Evolutionary conservation across 2,329 filamentous ascomycete species (phyloP).

Genomic region (Cladosporium cucumerinum): DNA sequence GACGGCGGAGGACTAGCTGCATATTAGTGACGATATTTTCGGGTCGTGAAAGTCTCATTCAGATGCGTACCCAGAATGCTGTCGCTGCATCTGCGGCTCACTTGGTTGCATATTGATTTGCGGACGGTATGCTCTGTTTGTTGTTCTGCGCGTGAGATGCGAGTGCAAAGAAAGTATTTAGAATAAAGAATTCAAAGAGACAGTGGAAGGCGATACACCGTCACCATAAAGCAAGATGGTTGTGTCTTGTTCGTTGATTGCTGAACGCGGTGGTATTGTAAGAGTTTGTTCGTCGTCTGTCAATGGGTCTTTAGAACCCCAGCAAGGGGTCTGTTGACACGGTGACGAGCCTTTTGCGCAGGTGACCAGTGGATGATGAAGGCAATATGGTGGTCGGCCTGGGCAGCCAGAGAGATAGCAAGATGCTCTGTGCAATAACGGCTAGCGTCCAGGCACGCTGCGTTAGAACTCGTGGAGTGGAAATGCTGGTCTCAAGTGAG

Average conservation of each 20-base stretch:
- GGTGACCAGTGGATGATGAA: conserved; percentile 7
- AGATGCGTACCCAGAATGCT: conserved; percentile 9
- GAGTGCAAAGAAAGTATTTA: conserved; percentile 5
- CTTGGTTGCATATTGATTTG: conserved; percentile 5
- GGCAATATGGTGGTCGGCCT: conserved; percentile 8
- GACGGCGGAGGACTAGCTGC: conserved; percentile 30
- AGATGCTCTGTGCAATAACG: conserved; percentile 13
- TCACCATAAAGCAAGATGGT: not conserved
- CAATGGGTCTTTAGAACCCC: conserved; percentile 10
- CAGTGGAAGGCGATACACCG: conserved; percentile 1
- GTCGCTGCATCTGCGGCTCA: conserved; percentile 14
- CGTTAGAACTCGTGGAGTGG: conserved; percentile 12
- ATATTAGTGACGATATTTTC: not conserved
- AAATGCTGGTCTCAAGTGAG: conserved; percentile 17
- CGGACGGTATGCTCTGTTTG: not conserved
- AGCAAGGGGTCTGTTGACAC: conserved; percentile 15
- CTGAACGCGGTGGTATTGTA: conserved; percentile 1
- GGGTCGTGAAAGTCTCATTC: not conserved
- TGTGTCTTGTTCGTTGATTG: not conserved
- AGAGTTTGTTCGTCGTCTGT: conserved; percentile 1
- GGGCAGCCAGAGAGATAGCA: conserved; percentile 1
- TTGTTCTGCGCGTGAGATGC: not conserved
- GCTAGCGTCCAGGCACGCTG: conserved; percentile 13
- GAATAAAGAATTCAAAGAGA: not conserved
- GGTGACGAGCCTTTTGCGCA: conserved; percentile 5